Conservation (phyloP, 257 asterid genomes). For the Petrea volubilis region DNA sequence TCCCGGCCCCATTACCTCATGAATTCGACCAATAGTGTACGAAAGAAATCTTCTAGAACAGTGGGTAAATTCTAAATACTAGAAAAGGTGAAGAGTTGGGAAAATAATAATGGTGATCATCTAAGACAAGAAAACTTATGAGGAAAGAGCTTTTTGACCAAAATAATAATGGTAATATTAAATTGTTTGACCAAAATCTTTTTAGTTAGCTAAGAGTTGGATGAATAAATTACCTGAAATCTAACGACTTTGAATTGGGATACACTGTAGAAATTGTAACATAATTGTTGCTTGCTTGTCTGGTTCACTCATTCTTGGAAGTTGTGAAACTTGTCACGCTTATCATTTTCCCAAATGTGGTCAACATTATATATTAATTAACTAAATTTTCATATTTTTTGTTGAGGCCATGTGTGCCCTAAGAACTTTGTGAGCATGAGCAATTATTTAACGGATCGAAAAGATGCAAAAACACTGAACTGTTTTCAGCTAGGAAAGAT, state of each 20-base stretch:
- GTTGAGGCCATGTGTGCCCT: not conserved
- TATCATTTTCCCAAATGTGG: not conserved
- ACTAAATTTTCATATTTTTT: not conserved
- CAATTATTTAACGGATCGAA: too few species aligned
- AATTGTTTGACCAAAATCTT: slow-evolving; percentile 46
- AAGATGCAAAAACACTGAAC: too few species aligned
- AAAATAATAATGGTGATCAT: too few species aligned
- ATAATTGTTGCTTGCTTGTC: slow-evolving; percentile 13
- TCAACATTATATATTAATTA: not conserved
- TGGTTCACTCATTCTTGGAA: slow-evolving; percentile 10
- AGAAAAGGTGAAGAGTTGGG: slow-evolving; percentile 8
- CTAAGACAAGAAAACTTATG: slow-evolving; percentile 31
- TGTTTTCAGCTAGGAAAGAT: too few species aligned
- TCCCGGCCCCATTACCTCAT: not conserved
- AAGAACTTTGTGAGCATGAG: too few species aligned
- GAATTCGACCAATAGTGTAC: not conserved
- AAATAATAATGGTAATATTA: slow-evolving; percentile 12
- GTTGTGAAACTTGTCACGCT: not conserved
- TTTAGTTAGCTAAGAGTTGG: slow-evolving; percentile 48
- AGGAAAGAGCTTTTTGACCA: slow-evolving; percentile 18
- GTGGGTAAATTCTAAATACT: not conserved
- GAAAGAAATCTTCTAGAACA: not conserved
- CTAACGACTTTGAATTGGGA: slow-evolving; percentile 41
- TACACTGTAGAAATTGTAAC: not conserved
- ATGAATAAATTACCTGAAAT: slow-evolving; percentile 51